These are phyloP conservation scores for Starmera stellimalicola DNA, from an alignment of 1,139 yeast species.

Conservation along the genomic window DNA sequence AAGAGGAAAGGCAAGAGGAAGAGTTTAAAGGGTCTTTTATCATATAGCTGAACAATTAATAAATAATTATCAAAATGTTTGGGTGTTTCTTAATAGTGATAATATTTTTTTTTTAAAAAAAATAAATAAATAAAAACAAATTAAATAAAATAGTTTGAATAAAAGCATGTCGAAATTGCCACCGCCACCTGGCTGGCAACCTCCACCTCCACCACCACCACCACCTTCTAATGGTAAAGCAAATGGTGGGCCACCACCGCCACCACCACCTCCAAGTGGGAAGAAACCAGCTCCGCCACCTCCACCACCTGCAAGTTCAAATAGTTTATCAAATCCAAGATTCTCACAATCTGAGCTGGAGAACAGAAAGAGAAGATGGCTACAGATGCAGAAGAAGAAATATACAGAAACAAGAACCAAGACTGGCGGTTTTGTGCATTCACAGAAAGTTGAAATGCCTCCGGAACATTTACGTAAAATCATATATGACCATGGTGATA, in stretches of 20 bases:
- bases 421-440: constrained; percentile 34
- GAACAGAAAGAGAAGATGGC: constrained; percentile 52
- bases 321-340: constrained; percentile 20
- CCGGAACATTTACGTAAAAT: constrained; percentile 89
- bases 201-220: constrained; percentile 7
- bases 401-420: constrained; percentile 23
- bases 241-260: constrained; percentile 8
- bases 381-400: constrained; percentile 51
- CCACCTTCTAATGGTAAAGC: constrained; percentile 6
- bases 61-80: constrained; percentile 4
- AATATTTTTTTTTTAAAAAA: background rate
- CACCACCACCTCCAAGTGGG: constrained; percentile 14
- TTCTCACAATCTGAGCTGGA: constrained; percentile 23
- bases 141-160: background rate
- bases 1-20: constrained; percentile 11
- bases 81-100: constrained; percentile 7
- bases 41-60: background rate
- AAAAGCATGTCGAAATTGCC: constrained; percentile 9
- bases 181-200: constrained; percentile 19
- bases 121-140: background rate
- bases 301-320: constrained; percentile 22
- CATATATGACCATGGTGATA: constrained; percentile 77
- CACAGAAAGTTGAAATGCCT: constrained; percentile 79
- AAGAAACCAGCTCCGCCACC: constrained; percentile 22
- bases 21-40: background rate